These are phyloP conservation scores for Rhizophlyctis rosea DNA, from an alignment of 192 early-diverging fungal species.

Conservation along the genomic window DNA sequence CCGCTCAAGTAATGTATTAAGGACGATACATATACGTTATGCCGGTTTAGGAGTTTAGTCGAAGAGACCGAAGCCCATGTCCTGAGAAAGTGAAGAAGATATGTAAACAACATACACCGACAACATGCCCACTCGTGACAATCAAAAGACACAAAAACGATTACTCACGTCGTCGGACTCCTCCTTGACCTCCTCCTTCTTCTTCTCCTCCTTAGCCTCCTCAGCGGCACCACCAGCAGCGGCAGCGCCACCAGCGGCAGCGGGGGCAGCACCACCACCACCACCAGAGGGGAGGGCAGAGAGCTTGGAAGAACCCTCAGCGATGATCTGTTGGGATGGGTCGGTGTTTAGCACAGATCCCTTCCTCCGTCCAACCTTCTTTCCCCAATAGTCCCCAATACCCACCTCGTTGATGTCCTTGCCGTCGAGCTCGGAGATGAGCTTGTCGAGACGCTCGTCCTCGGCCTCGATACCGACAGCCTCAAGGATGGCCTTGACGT, in stretches of 20 bases:
- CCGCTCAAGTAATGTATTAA: conserved; percentile 4
- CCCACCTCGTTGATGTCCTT: conserved; percentile 83
- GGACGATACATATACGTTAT: too few relatives aligned
- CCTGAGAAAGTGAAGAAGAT: too few relatives aligned
- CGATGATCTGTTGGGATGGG: conserved; percentile 91
- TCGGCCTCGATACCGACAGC: conserved; percentile 94
- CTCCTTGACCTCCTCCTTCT: conserved; percentile 89
- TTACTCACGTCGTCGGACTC: conserved; percentile 81
- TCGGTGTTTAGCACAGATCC: too few relatives aligned
- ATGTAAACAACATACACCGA: too few relatives aligned
- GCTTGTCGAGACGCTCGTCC: conserved; percentile 68
- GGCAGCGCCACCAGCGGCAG: conserved; percentile 62
- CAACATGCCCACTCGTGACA: too few relatives aligned
- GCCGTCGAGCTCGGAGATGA: conserved; percentile 80
- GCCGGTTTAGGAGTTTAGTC: conserved; percentile 74
- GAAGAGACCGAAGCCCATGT: conserved; percentile 97
- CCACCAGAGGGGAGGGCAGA: conserved; percentile 90
- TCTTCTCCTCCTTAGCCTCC: conserved; percentile 62
- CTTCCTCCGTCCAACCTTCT: too few relatives aligned
- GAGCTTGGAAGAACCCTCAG: conserved; percentile 88
- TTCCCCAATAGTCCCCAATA: too few relatives aligned
- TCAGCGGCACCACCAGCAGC: conserved; percentile 65
- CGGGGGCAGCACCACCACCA: conserved; percentile 77
- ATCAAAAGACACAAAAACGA: too few relatives aligned
- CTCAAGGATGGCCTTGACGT: conserved; percentile 78